A percentile compares a stretch with the other conserved stretches of the same genome.
phyloP scores from a whole-genome alignment of 768 basidiomycete genomes.

The Chalciporus piperatus region DNA sequence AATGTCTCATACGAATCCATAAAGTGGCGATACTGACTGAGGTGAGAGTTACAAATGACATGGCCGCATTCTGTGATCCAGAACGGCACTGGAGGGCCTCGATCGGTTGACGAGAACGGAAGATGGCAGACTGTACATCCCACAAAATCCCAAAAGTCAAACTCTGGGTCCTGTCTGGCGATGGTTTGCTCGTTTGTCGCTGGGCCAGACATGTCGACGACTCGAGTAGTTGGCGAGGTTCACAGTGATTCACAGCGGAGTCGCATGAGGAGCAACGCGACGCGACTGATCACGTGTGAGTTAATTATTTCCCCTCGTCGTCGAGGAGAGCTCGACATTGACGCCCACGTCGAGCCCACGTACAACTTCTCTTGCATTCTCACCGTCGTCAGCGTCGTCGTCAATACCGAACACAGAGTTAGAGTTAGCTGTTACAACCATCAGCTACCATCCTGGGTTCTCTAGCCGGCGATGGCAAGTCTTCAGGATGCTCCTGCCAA shows the following conservation, averaged over 20 bases:
- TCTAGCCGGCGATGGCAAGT: not conserved
- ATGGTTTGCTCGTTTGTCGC: slow-evolving; percentile 7
- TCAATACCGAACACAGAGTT: not conserved
- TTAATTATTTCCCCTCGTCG: not conserved
- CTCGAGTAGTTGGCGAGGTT: not conserved
- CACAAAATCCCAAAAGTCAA: slow-evolving; percentile 82
- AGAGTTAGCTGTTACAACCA: too few relatives aligned
- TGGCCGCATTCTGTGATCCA: slow-evolving; percentile 91
- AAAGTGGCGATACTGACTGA: slow-evolving; percentile 49
- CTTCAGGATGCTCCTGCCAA: not conserved
- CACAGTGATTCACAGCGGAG: not conserved
- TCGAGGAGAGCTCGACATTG: not conserved
- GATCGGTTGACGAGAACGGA: slow-evolving; percentile 52
- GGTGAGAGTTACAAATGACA: slow-evolving; percentile 80
- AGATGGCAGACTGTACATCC: slow-evolving; percentile 68
- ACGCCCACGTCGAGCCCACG: too few relatives aligned
- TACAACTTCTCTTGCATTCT: too few relatives aligned
- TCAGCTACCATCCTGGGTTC: not conserved
- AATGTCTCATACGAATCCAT: not conserved
- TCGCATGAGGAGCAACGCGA: slow-evolving; percentile 6
- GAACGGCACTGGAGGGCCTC: slow-evolving; percentile 62
- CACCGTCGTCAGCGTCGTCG: not conserved
- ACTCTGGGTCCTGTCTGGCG: slow-evolving; percentile 23
- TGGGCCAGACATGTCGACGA: slow-evolving; percentile 9
- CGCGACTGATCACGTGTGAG: slow-evolving; percentile 20